Percentiles rank a stretch among this genome's conserved stretches.
Conservation (phyloP, 139 green algal species). For the Chlorella sorokiniana region DNA sequence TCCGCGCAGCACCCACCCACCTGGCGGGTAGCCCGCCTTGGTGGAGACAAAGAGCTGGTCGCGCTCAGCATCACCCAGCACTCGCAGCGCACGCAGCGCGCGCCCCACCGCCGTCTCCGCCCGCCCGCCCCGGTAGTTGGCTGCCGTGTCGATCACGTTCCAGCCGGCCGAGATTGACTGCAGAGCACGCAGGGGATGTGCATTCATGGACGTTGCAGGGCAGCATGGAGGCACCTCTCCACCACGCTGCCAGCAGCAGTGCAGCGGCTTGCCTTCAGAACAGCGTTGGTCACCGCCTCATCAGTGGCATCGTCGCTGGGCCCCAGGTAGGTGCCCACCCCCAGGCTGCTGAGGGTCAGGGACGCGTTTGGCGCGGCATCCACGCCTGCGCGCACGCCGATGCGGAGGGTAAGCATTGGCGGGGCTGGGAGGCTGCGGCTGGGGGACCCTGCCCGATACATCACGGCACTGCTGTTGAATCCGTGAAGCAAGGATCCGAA, state of each 20-base stretch:
- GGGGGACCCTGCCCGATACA: not conserved
- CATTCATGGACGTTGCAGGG: not conserved
- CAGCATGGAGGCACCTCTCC: not conserved
- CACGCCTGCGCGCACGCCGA: conserved; percentile 13
- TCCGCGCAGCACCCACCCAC: not conserved
- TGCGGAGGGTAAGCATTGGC: not conserved
- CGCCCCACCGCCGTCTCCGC: conserved; percentile 55
- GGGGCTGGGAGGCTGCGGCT: not conserved
- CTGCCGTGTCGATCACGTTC: conserved; percentile 83
- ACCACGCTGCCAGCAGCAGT: not conserved
- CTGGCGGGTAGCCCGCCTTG: conserved; percentile 64
- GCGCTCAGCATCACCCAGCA: conserved; percentile 38
- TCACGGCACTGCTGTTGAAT: not conserved
- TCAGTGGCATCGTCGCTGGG: conserved; percentile 62
- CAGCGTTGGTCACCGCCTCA: conserved; percentile 44
- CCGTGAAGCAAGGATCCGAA: not conserved
- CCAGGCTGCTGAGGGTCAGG: conserved; percentile 61
- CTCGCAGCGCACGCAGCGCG: conserved; percentile 51
- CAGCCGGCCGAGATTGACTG: conserved; percentile 54
- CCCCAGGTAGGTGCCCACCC: conserved; percentile 79
- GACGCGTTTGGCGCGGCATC: conserved; percentile 14
- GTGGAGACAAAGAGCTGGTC: conserved; percentile 74
- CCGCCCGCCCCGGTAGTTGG: conserved; percentile 68
- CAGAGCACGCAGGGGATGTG: not conserved
- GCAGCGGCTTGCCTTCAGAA: conserved; percentile 3